Conservation (phyloP, 139 green algal genomes). For the Volvox reticuliferus region DNA sequence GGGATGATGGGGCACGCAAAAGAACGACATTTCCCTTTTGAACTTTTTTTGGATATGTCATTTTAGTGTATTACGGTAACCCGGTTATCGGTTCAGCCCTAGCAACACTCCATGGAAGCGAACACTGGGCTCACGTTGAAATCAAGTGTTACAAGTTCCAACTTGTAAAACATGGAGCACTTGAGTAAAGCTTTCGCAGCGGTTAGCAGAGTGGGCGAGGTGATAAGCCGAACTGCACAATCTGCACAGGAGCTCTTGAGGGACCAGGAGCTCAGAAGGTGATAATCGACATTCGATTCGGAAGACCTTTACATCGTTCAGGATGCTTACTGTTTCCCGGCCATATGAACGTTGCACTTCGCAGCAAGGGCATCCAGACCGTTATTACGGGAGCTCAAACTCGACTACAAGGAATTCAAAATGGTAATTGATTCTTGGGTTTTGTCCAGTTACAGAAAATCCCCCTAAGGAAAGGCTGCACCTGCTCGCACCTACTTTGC, state of each 20-base stretch:
- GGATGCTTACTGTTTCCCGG: not conserved
- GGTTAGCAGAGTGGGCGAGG: not conserved
- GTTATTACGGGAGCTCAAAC: slow-evolving; percentile 11
- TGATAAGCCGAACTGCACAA: slow-evolving; percentile 21
- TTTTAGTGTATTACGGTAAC: no score
- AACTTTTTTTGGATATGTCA: no score
- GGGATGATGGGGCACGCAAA: no score
- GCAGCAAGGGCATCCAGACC: slow-evolving; percentile 34
- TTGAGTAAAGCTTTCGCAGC: not conserved
- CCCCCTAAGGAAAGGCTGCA: not conserved
- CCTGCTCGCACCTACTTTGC: not conserved
- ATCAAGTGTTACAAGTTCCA: no score
- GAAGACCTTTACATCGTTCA: not conserved
- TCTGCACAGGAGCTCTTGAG: slow-evolving; percentile 55
- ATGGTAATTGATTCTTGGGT: slow-evolving; percentile 8
- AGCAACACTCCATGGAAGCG: no score
- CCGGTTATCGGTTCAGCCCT: no score
- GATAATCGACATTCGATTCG: slow-evolving; percentile 16
- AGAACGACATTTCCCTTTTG: no score
- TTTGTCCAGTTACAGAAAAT: not conserved
- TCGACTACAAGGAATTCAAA: slow-evolving; percentile 44
- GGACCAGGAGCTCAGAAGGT: slow-evolving; percentile 57
- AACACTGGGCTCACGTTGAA: no score
- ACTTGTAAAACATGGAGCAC: not conserved
- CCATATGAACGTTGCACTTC: not conserved